A percentile compares a stretch with the other conserved stretches of the same genome.
Evolutionary conservation across 176 grass and related monocot genomes (phyloP).

Genomic region (Melocanna baccifera): DNA sequence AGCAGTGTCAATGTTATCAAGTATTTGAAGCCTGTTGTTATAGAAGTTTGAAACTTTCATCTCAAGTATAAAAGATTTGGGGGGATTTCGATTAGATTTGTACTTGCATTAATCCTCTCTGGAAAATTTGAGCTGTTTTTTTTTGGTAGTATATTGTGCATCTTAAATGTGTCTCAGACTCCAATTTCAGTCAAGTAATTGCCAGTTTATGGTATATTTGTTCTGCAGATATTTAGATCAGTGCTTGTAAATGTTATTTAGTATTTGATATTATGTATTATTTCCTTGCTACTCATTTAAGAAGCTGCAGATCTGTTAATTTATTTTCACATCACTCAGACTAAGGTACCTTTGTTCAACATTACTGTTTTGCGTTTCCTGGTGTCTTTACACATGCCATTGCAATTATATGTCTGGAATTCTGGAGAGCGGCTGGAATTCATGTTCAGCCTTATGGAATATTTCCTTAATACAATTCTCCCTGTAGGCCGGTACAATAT

Average conservation of each 20-base stretch:
- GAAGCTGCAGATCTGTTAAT: neutral
- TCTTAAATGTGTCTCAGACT: neutral
- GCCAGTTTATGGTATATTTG: neutral
- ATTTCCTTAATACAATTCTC: neutral
- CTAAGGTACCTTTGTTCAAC: neutral
- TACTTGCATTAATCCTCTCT: neutral
- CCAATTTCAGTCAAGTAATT: neutral
- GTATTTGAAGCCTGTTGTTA: neutral
- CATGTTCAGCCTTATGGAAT: neutral
- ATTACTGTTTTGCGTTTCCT: neutral
- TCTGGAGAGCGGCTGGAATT: neutral
- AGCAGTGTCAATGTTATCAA: conserved; percentile 52
- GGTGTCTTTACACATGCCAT: neutral
- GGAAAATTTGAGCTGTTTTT: neutral
- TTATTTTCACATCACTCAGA: neutral
- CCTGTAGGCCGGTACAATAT: neutral
- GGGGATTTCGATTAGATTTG: neutral
- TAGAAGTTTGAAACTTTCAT: neutral
- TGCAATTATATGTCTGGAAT: neutral
- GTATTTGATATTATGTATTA: neutral
- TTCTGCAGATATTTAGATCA: neutral
- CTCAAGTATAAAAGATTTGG: no score
- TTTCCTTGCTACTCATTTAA: neutral
- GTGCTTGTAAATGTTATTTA: conserved; percentile 9
- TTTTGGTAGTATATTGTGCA: neutral